phyloP scores from a whole-genome alignment of 805 yeast species.

The Peterozyma toletana region DNA sequence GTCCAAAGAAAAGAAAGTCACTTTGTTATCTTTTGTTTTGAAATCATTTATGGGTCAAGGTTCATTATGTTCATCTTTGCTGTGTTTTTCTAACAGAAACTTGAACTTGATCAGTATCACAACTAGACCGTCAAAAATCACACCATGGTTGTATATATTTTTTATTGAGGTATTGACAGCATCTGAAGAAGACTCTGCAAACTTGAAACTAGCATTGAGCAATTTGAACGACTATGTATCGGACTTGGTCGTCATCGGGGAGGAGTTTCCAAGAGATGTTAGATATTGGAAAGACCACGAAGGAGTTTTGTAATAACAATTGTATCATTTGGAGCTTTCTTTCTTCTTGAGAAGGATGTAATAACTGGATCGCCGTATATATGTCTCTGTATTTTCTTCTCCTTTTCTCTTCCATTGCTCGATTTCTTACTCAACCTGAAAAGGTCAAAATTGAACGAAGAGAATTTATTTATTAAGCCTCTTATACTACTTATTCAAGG shows the following conservation, averaged over 20 bases:
- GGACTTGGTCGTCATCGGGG: conserved; percentile 52
- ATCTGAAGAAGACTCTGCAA: conserved; percentile 20
- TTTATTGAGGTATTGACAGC: conserved; percentile 63
- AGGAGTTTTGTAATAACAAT: not conserved
- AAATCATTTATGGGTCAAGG: conserved; percentile 58
- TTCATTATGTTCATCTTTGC: conserved; percentile 60
- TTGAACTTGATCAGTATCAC: conserved; percentile 66
- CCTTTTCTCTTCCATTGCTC: too few species aligned
- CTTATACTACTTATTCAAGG: too few species aligned
- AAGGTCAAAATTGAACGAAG: not conserved
- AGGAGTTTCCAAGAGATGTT: conserved; percentile 7
- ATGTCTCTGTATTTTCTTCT: too few species aligned
- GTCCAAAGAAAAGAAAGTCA: conserved; percentile 23
- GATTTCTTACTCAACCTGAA: not conserved
- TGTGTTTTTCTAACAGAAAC: conserved; percentile 43
- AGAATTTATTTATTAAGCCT: too few species aligned
- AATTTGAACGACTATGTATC: conserved; percentile 37
- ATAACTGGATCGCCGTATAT: too few species aligned
- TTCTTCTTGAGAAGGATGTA: too few species aligned
- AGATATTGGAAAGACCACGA: conserved; percentile 7
- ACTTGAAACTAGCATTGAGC: conserved; percentile 24
- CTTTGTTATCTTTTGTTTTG: conserved; percentile 61
- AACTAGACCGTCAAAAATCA: conserved; percentile 65
- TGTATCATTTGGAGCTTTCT: too few species aligned
- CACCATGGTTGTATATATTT: conserved; percentile 77